A percentile compares a stretch with the other conserved stretches of the same genome.
phyloP scores from a whole-genome alignment of 495 filamentous ascomycete species.

The Echria macrotheca region DNA sequence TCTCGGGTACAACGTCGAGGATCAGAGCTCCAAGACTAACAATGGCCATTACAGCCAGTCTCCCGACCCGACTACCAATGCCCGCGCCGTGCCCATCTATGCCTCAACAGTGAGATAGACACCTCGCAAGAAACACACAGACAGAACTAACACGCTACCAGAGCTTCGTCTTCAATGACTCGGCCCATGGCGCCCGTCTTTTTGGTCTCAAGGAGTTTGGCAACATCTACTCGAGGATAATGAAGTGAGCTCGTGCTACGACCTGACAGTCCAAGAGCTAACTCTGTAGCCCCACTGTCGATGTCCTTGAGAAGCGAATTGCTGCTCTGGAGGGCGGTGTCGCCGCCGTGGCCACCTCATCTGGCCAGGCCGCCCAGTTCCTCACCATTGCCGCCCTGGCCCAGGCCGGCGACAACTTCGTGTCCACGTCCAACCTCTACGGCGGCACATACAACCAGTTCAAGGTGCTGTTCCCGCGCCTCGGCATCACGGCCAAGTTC shows the following conservation, averaged over 20 bases:
- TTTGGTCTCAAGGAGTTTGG: conserved; percentile 98
- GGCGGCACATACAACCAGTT: conserved; percentile 98
- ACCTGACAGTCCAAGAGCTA: neutral
- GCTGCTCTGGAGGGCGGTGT: conserved; percentile 93
- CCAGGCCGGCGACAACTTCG: conserved; percentile 86
- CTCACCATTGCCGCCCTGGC: conserved; percentile 82
- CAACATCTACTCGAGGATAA: conserved; percentile 97
- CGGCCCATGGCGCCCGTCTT: conserved; percentile 89
- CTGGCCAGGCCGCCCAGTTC: conserved; percentile 93
- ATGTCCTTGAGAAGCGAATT: conserved; percentile 96
- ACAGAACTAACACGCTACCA: conserved; percentile 26
- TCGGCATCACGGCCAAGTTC: conserved; percentile 90
- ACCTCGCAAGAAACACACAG: no score
- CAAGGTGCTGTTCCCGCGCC: conserved; percentile 82
- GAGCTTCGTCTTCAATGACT: conserved; percentile 95
- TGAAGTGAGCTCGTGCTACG: conserved; percentile 56
- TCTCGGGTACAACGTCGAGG: neutral
- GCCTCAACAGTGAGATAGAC: conserved; percentile 81
- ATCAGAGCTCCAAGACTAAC: neutral
- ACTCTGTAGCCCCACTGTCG: conserved; percentile 71
- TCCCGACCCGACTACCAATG: conserved; percentile 78
- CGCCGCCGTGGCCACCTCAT: conserved; percentile 82
- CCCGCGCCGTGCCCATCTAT: conserved; percentile 94
- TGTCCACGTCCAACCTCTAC: conserved; percentile 89
- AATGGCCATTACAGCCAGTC: conserved; percentile 56